phyloP scores from a whole-genome alignment of 495 filamentous ascomycete species.

The Staphylotrichum longicolle region DNA sequence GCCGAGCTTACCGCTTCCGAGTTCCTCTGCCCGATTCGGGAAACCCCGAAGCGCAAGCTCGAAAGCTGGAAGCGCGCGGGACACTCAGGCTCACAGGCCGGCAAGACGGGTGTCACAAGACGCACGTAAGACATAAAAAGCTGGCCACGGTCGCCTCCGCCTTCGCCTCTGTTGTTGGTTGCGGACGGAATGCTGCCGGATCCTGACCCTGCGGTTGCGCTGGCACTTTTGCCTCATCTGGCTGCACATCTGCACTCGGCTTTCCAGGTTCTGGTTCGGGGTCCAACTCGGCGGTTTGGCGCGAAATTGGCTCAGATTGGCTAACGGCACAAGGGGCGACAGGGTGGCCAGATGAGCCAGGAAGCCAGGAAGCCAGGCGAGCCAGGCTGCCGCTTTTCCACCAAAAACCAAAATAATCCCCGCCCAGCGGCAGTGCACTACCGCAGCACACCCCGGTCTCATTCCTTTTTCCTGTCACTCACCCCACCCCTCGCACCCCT shows the following conservation, averaged over 20 bases:
- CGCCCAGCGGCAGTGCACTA: conserved; percentile 29
- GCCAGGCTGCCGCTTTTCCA: conserved; percentile 36
- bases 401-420: conserved; percentile 29
- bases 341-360: too few species aligned
- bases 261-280: too few species aligned
- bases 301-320: not conserved
- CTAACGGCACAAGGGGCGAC: conserved; percentile 4
- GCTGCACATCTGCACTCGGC: not conserved
- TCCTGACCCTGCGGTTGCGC: not conserved
- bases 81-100: too few species aligned
- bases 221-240: conserved; percentile 5
- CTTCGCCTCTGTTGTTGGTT: not conserved
- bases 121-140: not conserved
- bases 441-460: conserved; percentile 16
- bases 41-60: not conserved
- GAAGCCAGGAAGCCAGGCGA: too few species aligned
- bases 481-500: conserved; percentile 15
- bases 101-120: too few species aligned
- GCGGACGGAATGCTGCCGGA: not conserved
- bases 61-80: too few species aligned
- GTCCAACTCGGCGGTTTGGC: not conserved
- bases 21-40: not conserved
- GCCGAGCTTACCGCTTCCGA: not conserved
- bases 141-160: not conserved
- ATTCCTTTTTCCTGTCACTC: conserved; percentile 11